Conservation (phyloP, 176 grass and related monocot species). For the Cenchrus fungigraminus region DNA sequence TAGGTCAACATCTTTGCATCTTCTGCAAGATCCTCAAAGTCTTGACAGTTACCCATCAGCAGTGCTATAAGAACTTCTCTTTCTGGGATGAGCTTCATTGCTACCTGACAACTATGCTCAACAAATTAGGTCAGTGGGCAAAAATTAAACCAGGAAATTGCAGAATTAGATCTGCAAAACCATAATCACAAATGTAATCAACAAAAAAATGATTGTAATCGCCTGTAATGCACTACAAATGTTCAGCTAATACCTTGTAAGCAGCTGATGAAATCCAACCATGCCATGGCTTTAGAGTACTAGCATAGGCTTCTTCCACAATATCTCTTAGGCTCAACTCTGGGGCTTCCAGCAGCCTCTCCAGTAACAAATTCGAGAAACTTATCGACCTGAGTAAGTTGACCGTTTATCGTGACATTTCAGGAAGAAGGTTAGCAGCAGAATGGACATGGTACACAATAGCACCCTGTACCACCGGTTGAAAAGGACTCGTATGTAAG, state of each 20-base stretch:
- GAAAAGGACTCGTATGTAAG: no score
- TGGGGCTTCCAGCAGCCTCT: slow-evolving; percentile 54
- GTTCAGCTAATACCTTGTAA: slow-evolving; percentile 64
- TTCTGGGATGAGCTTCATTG: slow-evolving; percentile 72
- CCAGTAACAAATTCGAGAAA: slow-evolving; percentile 68
- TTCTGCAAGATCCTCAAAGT: slow-evolving; percentile 59
- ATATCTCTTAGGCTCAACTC: slow-evolving; percentile 51
- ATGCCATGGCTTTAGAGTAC: slow-evolving; percentile 78
- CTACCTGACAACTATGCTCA: slow-evolving; percentile 68
- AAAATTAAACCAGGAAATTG: not conserved
- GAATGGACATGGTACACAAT: not conserved
- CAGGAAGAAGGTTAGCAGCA: not conserved
- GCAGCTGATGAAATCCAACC: slow-evolving; percentile 90
- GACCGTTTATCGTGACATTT: not conserved
- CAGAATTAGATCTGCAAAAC: not conserved
- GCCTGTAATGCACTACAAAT: not conserved
- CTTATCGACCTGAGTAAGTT: slow-evolving; percentile 57
- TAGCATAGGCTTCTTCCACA: slow-evolving; percentile 71
- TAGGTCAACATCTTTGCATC: slow-evolving; percentile 55
- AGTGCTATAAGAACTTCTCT: slow-evolving; percentile 62
- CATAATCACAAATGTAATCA: not conserved
- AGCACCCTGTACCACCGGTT: no score
- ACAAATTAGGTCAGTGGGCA: slow-evolving; percentile 42
- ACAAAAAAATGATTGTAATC: not conserved
- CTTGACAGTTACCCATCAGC: slow-evolving; percentile 60